Evolutionary conservation across 2,329 filamentous ascomycete genomes (phyloP).

Genomic region (Fusarium chaquense): DNA sequence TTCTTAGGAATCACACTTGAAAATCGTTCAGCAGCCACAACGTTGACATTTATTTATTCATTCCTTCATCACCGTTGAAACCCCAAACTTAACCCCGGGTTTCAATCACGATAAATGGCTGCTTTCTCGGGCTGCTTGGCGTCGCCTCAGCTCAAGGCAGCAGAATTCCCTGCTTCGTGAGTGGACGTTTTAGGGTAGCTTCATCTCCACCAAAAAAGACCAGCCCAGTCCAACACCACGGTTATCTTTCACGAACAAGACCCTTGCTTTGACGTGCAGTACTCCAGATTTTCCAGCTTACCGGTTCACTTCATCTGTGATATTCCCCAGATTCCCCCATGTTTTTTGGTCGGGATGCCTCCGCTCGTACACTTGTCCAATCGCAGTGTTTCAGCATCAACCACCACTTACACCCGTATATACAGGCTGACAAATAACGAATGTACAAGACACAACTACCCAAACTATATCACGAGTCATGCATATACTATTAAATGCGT

Average conservation of each 20-base stretch:
- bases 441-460: background rate
- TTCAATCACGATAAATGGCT: background rate
- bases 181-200: conserved; percentile 25
- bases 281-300: conserved; percentile 17
- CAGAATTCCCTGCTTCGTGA: conserved; percentile 37
- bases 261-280: conserved; percentile 1
- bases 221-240: conserved; percentile 1
- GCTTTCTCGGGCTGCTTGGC: conserved; percentile 11
- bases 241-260: conserved; percentile 6
- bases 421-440: background rate
- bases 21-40: background rate
- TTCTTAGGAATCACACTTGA: conserved; percentile 4
- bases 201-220: conserved; percentile 33
- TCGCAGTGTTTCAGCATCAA: conserved; percentile 14
- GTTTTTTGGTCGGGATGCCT: conserved; percentile 20
- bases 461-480: background rate
- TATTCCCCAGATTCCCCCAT: conserved; percentile 33
- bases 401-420: conserved; percentile 1
- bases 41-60: background rate
- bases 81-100: background rate
- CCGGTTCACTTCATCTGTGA: background rate
- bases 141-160: conserved; percentile 36
- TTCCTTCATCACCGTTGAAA: background rate
- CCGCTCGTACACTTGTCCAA: conserved; percentile 22
- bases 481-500: conserved; percentile 15